Percentiles rank a stretch among this genome's conserved stretches.
phyloP scores from a whole-genome alignment of 495 filamentous ascomycete genomes.

The Aspergillus wentii region DNA sequence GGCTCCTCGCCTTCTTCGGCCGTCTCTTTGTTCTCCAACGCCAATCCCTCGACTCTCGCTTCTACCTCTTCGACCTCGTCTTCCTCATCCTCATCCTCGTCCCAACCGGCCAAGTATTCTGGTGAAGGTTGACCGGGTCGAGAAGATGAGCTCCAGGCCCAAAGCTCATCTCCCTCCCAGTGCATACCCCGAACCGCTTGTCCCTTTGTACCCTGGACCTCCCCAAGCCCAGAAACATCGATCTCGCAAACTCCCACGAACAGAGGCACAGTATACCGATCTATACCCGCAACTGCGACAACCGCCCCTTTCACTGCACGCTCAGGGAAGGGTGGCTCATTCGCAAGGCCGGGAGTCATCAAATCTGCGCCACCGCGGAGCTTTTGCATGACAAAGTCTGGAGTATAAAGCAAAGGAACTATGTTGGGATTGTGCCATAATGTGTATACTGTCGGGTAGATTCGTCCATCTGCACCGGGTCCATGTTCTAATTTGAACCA shows the following conservation, averaged over 20 bases:
- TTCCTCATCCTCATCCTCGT: constrained; percentile 22
- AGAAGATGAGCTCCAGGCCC: constrained; percentile 57
- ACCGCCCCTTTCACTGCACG: constrained; percentile 57
- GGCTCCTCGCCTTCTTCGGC: constrained; percentile 24
- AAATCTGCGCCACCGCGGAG: constrained; percentile 62
- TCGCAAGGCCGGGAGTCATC: constrained; percentile 70
- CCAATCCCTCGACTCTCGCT: constrained; percentile 34
- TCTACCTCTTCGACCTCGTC: constrained; percentile 33
- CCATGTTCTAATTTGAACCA: constrained; percentile 67
- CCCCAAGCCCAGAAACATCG: constrained; percentile 52
- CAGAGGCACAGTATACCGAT: constrained; percentile 56
- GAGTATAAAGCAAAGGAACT: constrained; percentile 60
- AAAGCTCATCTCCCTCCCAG: constrained; percentile 72
- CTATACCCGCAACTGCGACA: constrained; percentile 61
- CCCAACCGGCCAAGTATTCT: constrained; percentile 45
- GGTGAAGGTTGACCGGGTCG: constrained; percentile 48
- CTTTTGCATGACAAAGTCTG: constrained; percentile 57
- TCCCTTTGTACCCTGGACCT: constrained; percentile 61
- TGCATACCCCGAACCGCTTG: constrained; percentile 64
- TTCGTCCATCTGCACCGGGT: constrained; percentile 36
- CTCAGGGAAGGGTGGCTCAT: constrained; percentile 63
- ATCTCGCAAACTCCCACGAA: constrained; percentile 66
- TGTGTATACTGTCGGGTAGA: constrained; percentile 68
- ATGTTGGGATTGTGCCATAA: constrained; percentile 61
- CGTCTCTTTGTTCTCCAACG: constrained; percentile 28